Evolutionary conservation across 768 basidiomycete species (phyloP).

Genomic region (Xanthoconium stramineum): DNA sequence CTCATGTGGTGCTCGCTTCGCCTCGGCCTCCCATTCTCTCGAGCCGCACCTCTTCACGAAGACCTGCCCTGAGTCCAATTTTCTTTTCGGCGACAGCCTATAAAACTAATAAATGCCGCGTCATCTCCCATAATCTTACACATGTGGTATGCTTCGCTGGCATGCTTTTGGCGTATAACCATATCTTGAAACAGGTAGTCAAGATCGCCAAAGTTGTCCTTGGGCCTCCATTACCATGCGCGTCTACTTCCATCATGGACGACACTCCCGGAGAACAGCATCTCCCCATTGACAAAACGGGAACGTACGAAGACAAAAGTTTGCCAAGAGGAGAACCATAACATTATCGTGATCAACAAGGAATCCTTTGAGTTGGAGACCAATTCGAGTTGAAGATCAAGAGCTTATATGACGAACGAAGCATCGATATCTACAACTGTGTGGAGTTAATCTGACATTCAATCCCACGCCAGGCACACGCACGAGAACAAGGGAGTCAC

Average conservation of each 20-base stretch:
- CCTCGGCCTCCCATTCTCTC: too few relatives aligned
- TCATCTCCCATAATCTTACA: too few relatives aligned
- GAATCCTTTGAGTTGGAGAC: constrained; percentile 64
- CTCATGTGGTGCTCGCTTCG: too few relatives aligned
- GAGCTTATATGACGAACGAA: constrained; percentile 74
- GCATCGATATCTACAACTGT: background rate
- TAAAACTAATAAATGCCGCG: too few relatives aligned
- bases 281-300: constrained; percentile 55
- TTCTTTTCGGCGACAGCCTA: too few relatives aligned
- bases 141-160: too few relatives aligned
- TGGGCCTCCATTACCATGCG: constrained; percentile 45
- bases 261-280: constrained; percentile 70
- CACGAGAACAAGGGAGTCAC: constrained; percentile 96
- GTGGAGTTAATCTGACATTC: background rate
- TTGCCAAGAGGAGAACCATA: constrained; percentile 73
- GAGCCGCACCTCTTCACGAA: too few relatives aligned
- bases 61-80: too few relatives aligned
- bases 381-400: constrained; percentile 65
- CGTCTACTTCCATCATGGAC: constrained; percentile 71
- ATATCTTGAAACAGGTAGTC: too few relatives aligned
- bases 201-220: too few relatives aligned
- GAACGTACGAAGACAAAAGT: constrained; percentile 43
- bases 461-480: constrained; percentile 59
- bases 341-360: constrained; percentile 72
- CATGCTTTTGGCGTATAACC: too few relatives aligned